A percentile compares a stretch with the other conserved stretches of the same genome.
phyloP scores from a whole-genome alignment of 2,329 filamentous ascomycete genomes.

The Phaeosphaeria sp. region DNA sequence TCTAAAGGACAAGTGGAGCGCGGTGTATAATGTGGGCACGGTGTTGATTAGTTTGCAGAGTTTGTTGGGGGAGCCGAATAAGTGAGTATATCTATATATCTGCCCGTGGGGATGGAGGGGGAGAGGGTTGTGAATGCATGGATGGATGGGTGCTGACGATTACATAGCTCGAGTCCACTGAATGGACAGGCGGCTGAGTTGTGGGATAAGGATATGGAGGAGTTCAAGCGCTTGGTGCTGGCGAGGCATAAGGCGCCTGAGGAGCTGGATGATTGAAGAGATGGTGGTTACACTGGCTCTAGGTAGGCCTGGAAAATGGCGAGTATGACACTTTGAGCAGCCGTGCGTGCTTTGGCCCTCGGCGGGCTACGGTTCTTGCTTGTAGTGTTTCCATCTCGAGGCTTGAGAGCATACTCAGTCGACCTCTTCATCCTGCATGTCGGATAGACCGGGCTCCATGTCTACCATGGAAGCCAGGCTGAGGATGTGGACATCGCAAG shows the following conservation, averaged over 20 bases:
- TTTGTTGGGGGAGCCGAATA: slow-evolving; percentile 95
- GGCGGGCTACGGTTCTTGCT: background rate
- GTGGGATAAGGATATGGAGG: slow-evolving; percentile 86
- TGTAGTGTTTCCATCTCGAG: background rate
- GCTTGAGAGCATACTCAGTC: too few species aligned
- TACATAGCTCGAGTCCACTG: slow-evolving; percentile 79
- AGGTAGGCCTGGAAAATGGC: too few species aligned
- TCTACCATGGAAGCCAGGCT: too few species aligned
- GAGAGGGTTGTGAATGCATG: background rate
- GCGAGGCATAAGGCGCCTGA: slow-evolving; percentile 64
- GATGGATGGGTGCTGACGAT: slow-evolving; percentile 6
- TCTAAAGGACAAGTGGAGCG: slow-evolving; percentile 98
- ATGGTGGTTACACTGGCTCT: background rate
- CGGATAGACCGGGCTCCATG: too few species aligned
- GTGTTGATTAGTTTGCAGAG: slow-evolving; percentile 94
- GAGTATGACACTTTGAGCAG: too few species aligned
- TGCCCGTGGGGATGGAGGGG: too few species aligned
- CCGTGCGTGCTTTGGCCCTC: background rate
- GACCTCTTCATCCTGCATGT: too few species aligned
- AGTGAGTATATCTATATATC: slow-evolving; percentile 66
- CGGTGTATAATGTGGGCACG: slow-evolving; percentile 94
- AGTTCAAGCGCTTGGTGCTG: slow-evolving; percentile 81
- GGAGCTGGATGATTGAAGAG: slow-evolving; percentile 41
- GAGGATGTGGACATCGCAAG: too few species aligned
- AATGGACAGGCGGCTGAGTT: slow-evolving; percentile 96